Conservation (phyloP, 2,329 filamentous ascomycete genomes). For the Ascochyta clinopodiicola region DNA sequence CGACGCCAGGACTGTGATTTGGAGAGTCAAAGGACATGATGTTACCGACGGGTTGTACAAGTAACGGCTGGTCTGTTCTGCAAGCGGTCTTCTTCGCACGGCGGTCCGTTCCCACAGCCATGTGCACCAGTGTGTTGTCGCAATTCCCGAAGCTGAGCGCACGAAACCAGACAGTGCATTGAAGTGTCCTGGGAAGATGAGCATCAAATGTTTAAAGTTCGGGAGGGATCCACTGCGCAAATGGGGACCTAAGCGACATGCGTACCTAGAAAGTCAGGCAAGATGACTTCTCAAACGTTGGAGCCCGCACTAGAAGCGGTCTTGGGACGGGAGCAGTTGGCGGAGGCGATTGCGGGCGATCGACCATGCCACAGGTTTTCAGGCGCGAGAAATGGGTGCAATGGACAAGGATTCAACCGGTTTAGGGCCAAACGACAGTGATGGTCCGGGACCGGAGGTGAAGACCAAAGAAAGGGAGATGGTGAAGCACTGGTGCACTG, state of each 20-base stretch:
- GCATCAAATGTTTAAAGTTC: conserved; percentile 37
- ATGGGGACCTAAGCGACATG: conserved; percentile 32
- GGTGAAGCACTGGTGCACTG: conserved; percentile 36
- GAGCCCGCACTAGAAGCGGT: conserved; percentile 44
- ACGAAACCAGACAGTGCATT: conserved; percentile 37
- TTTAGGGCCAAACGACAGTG: conserved; percentile 33
- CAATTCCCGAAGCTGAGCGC: conserved; percentile 34
- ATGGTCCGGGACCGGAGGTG: conserved; percentile 30
- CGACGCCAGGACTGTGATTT: conserved; percentile 36
- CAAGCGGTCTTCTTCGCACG: conserved; percentile 44
- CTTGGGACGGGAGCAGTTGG: conserved; percentile 38
- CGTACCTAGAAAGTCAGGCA: conserved; percentile 40
- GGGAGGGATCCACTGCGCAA: conserved; percentile 26
- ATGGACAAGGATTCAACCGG: conserved; percentile 35
- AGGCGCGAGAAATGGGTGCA: conserved; percentile 31
- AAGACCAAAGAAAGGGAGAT: conserved; percentile 23
- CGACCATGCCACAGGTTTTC: conserved; percentile 42
- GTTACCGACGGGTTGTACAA: conserved; percentile 39
- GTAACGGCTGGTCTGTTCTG: conserved; percentile 42
- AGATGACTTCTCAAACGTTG: conserved; percentile 44
- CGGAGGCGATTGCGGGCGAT: conserved; percentile 42
- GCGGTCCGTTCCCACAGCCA: conserved; percentile 48
- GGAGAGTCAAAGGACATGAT: conserved; percentile 47
- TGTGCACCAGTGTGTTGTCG: conserved; percentile 42
- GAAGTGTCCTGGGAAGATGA: conserved; percentile 36